Evolutionary conservation across 1,139 yeast genomes (phyloP).

Genomic region (Yamadazyma aaseri): DNA sequence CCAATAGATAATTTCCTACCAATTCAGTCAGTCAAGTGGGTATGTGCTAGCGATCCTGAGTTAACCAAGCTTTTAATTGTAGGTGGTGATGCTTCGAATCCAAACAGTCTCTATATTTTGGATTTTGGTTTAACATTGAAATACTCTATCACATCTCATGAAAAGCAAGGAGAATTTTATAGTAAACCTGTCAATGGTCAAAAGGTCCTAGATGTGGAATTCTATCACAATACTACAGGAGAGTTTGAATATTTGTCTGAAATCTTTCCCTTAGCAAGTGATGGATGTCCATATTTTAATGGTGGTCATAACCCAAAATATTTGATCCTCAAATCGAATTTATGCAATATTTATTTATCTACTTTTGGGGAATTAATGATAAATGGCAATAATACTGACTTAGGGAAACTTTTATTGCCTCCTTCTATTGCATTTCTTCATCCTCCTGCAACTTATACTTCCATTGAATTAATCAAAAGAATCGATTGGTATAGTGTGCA

Average conservation of each 20-base stretch:
- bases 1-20: slow-evolving; percentile 21
- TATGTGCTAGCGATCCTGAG: slow-evolving; percentile 79
- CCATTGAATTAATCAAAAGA: slow-evolving; percentile 56
- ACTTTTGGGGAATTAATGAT: slow-evolving; percentile 23
- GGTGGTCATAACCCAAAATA: slow-evolving; percentile 70
- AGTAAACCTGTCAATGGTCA: slow-evolving; percentile 55
- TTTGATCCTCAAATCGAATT: slow-evolving; percentile 55
- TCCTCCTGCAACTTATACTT: slow-evolving; percentile 64
- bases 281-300: slow-evolving; percentile 56
- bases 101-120: slow-evolving; percentile 59
- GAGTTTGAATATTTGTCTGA: slow-evolving; percentile 25
- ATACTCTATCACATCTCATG: slow-evolving; percentile 78
- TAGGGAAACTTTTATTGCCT: slow-evolving; percentile 67
- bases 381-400: slow-evolving; percentile 52
- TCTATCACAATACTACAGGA: slow-evolving; percentile 17
- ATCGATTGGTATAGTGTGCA: slow-evolving; percentile 78
- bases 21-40: slow-evolving; percentile 58
- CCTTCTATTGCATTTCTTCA: slow-evolving; percentile 76
- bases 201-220: slow-evolving; percentile 29
- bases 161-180: slow-evolving; percentile 77
- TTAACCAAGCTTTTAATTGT: slow-evolving; percentile 69
- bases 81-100: slow-evolving; percentile 59
- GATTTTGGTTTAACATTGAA: slow-evolving; percentile 82
- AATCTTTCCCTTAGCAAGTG: slow-evolving; percentile 34
- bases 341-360: slow-evolving; percentile 47